These are phyloP conservation scores for Fragosphaeria purpurea DNA, from an alignment of 2,329 filamentous ascomycete species.

Conservation along the genomic window DNA sequence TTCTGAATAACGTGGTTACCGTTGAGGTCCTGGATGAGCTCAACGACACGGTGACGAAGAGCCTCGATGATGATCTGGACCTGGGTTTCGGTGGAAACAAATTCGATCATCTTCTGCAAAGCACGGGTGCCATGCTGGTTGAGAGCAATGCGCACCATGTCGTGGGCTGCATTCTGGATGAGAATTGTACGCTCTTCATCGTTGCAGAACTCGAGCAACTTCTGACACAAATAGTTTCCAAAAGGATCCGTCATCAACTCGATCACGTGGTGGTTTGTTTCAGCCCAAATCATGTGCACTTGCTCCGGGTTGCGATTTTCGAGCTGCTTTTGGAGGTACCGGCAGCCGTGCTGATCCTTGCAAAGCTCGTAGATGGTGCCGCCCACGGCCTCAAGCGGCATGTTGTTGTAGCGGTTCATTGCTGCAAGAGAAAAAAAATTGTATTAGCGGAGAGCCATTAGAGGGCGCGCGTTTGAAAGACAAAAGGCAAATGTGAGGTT, in stretches of 20 bases:
- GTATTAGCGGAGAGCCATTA: neutral
- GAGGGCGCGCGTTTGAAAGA: constrained; percentile 1
- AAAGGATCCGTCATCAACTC: constrained; percentile 99
- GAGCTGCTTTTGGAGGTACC: constrained; percentile 93
- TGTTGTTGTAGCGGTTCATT: constrained; percentile 74
- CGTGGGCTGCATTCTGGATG: constrained; percentile 77
- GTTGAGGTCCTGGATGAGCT: constrained; percentile 93
- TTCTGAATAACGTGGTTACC: constrained; percentile 99
- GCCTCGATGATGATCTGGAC: constrained; percentile 80
- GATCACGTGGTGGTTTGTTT: constrained; percentile 87
- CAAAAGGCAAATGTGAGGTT: neutral
- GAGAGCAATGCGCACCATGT: constrained; percentile 85
- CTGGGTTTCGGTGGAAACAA: constrained; percentile 76
- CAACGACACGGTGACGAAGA: constrained; percentile 73
- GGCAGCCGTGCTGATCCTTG: constrained; percentile 96
- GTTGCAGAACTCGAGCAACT: constrained; percentile 89
- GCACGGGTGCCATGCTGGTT: constrained; percentile 97
- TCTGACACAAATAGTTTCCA: constrained; percentile 98
- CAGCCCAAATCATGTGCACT: constrained; percentile 85
- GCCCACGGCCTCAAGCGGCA: constrained; percentile 67
- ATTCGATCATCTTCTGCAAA: constrained; percentile 99
- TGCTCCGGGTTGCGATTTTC: constrained; percentile 79
- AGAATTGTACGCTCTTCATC: constrained; percentile 89
- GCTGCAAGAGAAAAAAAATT: constrained; percentile 25
- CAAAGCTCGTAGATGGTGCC: constrained; percentile 84